Percentiles rank a stretch among this genome's conserved stretches.
Conservation (phyloP, 768 basidiomycete genomes). For the Melanogaster broomeanus region DNA sequence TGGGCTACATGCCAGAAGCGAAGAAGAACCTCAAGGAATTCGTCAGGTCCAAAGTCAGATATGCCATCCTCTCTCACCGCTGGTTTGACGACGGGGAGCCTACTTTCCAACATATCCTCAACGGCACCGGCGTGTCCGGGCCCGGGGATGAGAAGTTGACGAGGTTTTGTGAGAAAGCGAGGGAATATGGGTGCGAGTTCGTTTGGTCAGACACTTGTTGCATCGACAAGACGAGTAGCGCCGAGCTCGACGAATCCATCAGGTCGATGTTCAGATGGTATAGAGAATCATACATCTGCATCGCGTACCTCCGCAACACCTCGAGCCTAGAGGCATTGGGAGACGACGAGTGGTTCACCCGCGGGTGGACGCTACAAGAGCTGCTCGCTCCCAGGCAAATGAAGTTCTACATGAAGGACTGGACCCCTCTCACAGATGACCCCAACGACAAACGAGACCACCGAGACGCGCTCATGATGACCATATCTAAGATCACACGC, state of each 20-base stretch:
- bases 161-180: slow-evolving; percentile 1
- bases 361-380: slow-evolving; percentile 17
- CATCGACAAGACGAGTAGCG: slow-evolving; percentile 10
- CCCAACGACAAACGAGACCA: background rate
- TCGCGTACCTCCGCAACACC: slow-evolving; percentile 4
- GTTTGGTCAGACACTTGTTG: slow-evolving; percentile 9
- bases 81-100: slow-evolving; percentile 1
- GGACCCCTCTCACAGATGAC: slow-evolving; percentile 10
- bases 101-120: background rate
- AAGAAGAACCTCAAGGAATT: background rate
- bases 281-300: slow-evolving; percentile 7
- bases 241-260: slow-evolving; percentile 14
- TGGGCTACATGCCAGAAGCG: background rate
- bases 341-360: slow-evolving; percentile 15
- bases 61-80: slow-evolving; percentile 6
- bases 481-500: slow-evolving; percentile 2
- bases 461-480: background rate
- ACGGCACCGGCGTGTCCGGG: background rate
- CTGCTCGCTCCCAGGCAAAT: slow-evolving; percentile 15
- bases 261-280: slow-evolving; percentile 18
- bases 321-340: background rate
- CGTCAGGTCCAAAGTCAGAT: background rate
- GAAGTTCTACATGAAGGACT: slow-evolving; percentile 15
- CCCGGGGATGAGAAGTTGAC: background rate
- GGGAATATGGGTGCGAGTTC: background rate